Evolutionary conservation across 768 basidiomycete species (phyloP).

Genomic region (Lactifluus subvellereus): DNA sequence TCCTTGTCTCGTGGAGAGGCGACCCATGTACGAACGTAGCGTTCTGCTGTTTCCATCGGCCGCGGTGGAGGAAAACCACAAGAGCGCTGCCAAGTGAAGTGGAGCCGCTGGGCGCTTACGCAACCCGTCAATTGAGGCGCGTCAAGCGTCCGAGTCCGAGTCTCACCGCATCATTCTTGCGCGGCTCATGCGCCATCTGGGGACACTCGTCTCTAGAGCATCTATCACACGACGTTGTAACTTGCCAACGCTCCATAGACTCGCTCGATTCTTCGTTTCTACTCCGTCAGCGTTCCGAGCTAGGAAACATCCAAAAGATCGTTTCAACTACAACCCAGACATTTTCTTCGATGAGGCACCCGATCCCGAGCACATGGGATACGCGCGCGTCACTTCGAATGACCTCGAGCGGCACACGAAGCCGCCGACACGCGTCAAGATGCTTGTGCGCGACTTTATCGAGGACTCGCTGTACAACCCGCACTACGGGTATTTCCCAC

Average conservation of each 20-base stretch:
- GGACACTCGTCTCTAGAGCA: slow-evolving; percentile 12
- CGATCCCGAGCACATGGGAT: slow-evolving; percentile 42
- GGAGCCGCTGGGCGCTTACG: slow-evolving; percentile 1
- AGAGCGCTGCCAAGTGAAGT: neutral
- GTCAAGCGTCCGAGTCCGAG: neutral
- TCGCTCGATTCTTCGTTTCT: slow-evolving; percentile 7
- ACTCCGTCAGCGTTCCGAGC: neutral
- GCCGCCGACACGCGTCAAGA: slow-evolving; percentile 80
- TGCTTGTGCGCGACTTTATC: slow-evolving; percentile 94
- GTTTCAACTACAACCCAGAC: slow-evolving; percentile 72
- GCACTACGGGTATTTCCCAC: slow-evolving; percentile 94
- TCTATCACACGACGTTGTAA: neutral
- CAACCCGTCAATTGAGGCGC: neutral
- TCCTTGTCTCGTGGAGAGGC: slow-evolving; percentile 28
- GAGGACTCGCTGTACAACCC: slow-evolving; percentile 97
- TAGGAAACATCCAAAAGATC: slow-evolving; percentile 36
- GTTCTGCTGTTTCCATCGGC: slow-evolving; percentile 29
- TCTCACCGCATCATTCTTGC: neutral
- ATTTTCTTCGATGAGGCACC: slow-evolving; percentile 48
- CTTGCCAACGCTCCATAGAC: neutral
- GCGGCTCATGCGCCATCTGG: slow-evolving; percentile 22
- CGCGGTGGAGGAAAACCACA: neutral
- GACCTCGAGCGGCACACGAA: slow-evolving; percentile 47
- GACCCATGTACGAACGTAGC: slow-evolving; percentile 30
- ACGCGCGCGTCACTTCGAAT: slow-evolving; percentile 63